Evolutionary conservation across 2,329 filamentous ascomycete species (phyloP).

Genomic region (Parastagonospora avenae): DNA sequence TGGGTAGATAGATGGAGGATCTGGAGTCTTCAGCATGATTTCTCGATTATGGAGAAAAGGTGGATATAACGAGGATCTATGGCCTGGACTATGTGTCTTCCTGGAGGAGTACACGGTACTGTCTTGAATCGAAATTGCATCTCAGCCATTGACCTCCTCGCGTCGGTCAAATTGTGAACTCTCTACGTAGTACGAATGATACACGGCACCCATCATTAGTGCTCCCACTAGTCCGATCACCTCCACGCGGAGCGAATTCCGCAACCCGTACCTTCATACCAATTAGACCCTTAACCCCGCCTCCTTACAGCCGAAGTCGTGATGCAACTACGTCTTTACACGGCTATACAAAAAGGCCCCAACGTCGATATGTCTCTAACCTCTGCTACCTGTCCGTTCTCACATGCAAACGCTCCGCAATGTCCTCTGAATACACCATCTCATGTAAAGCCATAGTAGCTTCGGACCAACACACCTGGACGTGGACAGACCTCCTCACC

Average conservation of each 20-base stretch:
- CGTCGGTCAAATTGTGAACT: too few relatives aligned
- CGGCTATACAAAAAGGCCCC: constrained; percentile 10
- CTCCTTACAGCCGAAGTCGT: too few relatives aligned
- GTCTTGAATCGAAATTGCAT: too few relatives aligned
- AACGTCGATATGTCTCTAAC: not conserved
- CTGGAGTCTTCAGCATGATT: not conserved
- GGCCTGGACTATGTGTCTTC: not conserved
- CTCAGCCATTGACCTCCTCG: too few relatives aligned
- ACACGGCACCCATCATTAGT: too few relatives aligned
- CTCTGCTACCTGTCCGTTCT: not conserved
- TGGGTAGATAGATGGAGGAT: constrained; percentile 15
- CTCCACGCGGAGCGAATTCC: too few relatives aligned
- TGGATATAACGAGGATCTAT: not conserved
- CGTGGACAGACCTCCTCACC: constrained; percentile 16
- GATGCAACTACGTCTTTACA: too few relatives aligned
- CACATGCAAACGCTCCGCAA: not conserved
- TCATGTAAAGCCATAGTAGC: constrained; percentile 20
- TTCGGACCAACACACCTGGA: constrained; percentile 19
- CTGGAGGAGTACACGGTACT: too few relatives aligned
- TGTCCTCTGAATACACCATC: constrained; percentile 11
- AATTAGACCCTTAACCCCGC: too few relatives aligned
- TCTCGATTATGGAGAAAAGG: not conserved
- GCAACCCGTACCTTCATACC: too few relatives aligned
- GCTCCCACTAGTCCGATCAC: too few relatives aligned
- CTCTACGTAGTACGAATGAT: too few relatives aligned